Base-by-base conservation (phyloP, 2,329 filamentous ascomycete genomes). In the Diaporthe sp. region DNA sequence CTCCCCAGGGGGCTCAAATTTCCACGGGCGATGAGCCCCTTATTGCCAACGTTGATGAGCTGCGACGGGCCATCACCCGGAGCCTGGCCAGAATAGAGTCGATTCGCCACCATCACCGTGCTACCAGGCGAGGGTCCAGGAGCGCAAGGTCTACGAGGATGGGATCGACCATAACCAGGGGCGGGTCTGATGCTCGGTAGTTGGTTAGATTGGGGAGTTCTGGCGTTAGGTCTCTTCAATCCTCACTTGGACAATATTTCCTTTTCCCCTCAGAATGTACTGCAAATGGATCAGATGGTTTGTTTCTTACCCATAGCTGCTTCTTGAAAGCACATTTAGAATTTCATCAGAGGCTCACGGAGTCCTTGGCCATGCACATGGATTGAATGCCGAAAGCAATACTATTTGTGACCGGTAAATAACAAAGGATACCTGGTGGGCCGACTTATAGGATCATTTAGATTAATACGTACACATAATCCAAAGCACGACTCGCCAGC, bases 41-140 rank as follows among this genome's bases (percentile, higher is more conserved):
- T 7, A 19, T 71, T 3, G 44, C 56, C 15, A 63, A 71, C n/a
- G 56, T 32, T 2, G 32, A 51, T 44, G 44, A 63, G 17, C 70
- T 71, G 17, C 25, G 70, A 13, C 70, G 70, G 35, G 56, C 70
- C 19, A 71, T 71, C 32, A 63, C 27, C 25, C 47, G 70, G 30
- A 59, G 56, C 25, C 32, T 44, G 12, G 70, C 70, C 44, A 44
- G 56, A 35, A 71, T 71, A 53, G 70, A 71, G 37, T 71, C 70
- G 3, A 53, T 71, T 8, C 27, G 70, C 35, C 70, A 63, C 17
- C 70, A 71, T 51, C 68, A 58, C 17, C 53, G 68, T 13, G 53
- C 53, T 17, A 39, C 12, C 42, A 63, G 56, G 39, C 44, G 56
- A 25, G 13, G 22, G 0, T 71, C 56, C 0, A 32, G 70, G 37